Percentiles rank a stretch among this genome's conserved stretches.
phyloP scores from a whole-genome alignment of 768 basidiomycete species.

The Asterophora lycoperdoides region DNA sequence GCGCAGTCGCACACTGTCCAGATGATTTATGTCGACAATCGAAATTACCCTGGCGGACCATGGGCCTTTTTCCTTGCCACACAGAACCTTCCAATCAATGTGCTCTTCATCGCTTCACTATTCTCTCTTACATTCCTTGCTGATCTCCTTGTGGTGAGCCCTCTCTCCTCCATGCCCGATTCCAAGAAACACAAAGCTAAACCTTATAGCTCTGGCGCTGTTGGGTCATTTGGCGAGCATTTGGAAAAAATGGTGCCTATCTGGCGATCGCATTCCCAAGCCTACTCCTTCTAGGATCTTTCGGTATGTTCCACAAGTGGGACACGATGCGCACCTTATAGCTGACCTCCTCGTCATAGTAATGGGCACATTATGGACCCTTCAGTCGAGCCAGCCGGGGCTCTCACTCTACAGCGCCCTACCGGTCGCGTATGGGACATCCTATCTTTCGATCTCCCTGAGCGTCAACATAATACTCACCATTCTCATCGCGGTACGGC shows the following conservation, averaged over 20 bases:
- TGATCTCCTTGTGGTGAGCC: slow-evolving; percentile 40
- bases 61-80: slow-evolving; percentile 34
- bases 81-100: slow-evolving; percentile 33
- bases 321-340: neutral
- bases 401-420: slow-evolving; percentile 35
- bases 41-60: slow-evolving; percentile 31
- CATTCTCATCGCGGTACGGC: slow-evolving; percentile 33
- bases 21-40: slow-evolving; percentile 32
- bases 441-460: slow-evolving; percentile 37
- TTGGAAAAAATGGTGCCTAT: slow-evolving; percentile 28
- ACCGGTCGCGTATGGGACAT: slow-evolving; percentile 32
- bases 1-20: slow-evolving; percentile 34
- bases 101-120: slow-evolving; percentile 33
- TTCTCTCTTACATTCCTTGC: slow-evolving; percentile 36
- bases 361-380: slow-evolving; percentile 40
- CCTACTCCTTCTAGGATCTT: slow-evolving; percentile 34
- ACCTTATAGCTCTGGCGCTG: slow-evolving; percentile 39
- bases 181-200: neutral
- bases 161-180: neutral
- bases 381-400: slow-evolving; percentile 38
- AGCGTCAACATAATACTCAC: slow-evolving; percentile 39
- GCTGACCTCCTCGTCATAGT: slow-evolving; percentile 18
- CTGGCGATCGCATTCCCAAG: slow-evolving; percentile 32
- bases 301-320: slow-evolving; percentile 28
- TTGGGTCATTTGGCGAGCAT: slow-evolving; percentile 41